Conservation (phyloP, 805 yeast species). For the Pichia occidentalis region DNA sequence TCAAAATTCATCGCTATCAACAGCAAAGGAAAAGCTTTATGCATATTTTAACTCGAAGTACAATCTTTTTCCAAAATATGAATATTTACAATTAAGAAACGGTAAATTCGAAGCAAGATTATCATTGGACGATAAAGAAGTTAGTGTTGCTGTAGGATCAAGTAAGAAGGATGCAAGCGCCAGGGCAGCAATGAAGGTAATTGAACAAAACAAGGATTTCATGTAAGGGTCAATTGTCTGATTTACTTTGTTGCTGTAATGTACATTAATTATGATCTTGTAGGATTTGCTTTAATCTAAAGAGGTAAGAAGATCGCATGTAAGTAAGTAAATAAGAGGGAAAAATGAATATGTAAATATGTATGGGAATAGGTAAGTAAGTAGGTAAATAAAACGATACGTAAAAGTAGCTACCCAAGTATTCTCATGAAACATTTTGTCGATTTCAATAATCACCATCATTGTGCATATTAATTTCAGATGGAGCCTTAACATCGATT, state of each 20-base stretch:
- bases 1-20: too few relatives aligned
- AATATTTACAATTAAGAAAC: constrained; percentile 2
- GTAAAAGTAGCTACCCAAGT: too few relatives aligned
- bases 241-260: too few relatives aligned
- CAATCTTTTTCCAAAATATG: constrained; percentile 9
- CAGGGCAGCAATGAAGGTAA: constrained; percentile 11
- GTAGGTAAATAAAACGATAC: too few relatives aligned
- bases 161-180: constrained; percentile 14
- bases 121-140: background rate
- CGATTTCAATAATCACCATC: constrained; percentile 48
- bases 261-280: too few relatives aligned
- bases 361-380: too few relatives aligned
- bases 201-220: constrained; percentile 9
- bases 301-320: too few relatives aligned
- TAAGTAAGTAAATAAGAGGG: too few relatives aligned
- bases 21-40: constrained; percentile 10
- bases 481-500: constrained; percentile 74
- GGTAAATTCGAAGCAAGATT: constrained; percentile 7
- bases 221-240: too few relatives aligned
- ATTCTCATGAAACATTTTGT: too few relatives aligned
- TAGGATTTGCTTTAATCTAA: too few relatives aligned
- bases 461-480: constrained; percentile 51
- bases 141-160: constrained; percentile 4
- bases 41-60: constrained; percentile 10
- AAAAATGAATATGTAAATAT: too few relatives aligned